Evolutionary conservation across 148 eudicot species (phyloP).

Genomic region (Dianthus caryophyllus): DNA sequence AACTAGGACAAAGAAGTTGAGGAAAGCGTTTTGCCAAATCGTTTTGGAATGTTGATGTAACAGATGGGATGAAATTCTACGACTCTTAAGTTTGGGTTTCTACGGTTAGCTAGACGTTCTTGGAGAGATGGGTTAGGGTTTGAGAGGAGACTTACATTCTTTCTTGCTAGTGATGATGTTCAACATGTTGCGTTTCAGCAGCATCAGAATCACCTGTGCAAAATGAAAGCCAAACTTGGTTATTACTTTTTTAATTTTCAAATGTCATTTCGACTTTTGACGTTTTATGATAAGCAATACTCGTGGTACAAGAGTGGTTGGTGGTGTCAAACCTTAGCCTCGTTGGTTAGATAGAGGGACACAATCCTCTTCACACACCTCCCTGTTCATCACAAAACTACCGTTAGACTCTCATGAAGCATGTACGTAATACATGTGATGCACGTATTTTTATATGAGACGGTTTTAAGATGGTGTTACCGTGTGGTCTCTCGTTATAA

Average conservation of each 20-base stretch:
- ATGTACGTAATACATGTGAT: no score
- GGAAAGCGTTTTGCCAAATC: no score
- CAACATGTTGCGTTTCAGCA: conserved; percentile 54
- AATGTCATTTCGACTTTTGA: neutral
- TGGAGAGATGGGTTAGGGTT: no score
- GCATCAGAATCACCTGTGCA: conserved; percentile 66
- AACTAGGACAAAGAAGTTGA: neutral
- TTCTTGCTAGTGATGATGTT: conserved; percentile 58
- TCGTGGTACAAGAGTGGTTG: no score
- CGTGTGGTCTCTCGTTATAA: no score
- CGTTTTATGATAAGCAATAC: neutral
- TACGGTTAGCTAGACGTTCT: no score
- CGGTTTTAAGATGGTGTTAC: no score
- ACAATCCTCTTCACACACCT: conserved; percentile 60
- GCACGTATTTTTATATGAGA: no score
- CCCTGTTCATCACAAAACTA: conserved; percentile 39
- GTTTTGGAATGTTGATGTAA: no score
- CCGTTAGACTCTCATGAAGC: no score
- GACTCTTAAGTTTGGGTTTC: no score
- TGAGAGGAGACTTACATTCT: conserved; percentile 49
- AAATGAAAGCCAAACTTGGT: neutral
- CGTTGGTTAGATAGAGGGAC: conserved; percentile 50
- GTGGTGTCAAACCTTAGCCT: conserved; percentile 55
- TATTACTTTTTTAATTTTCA: neutral
- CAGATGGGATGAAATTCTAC: no score